Evolutionary conservation across 345 rosid species (phyloP).

Genomic region (Salix dunnii): DNA sequence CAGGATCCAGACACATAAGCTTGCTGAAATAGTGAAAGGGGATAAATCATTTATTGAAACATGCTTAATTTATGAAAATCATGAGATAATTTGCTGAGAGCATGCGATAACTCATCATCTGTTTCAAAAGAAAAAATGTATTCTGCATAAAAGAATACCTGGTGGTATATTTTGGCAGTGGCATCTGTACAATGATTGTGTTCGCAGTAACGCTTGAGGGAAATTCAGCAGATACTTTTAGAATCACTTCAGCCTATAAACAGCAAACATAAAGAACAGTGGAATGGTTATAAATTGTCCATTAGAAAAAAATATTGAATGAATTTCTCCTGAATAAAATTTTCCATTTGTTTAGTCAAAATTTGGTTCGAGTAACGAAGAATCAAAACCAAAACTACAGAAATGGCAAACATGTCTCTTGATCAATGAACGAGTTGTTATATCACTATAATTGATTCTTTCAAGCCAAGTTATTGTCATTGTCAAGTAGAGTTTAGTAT

Average conservation of each 20-base stretch:
- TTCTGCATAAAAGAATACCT: slow-evolving; percentile 42
- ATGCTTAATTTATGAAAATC: background rate
- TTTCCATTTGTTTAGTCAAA: too few relatives aligned
- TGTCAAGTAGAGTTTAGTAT: background rate
- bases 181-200: slow-evolving; percentile 80
- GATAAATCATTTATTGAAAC: background rate
- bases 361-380: too few relatives aligned
- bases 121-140: slow-evolving; percentile 8
- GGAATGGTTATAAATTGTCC: background rate
- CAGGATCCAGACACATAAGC: background rate
- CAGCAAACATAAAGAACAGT: slow-evolving; percentile 6
- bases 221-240: slow-evolving; percentile 81
- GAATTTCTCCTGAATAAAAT: too few relatives aligned
- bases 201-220: slow-evolving; percentile 78
- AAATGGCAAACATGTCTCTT: background rate
- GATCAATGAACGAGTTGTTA: background rate
- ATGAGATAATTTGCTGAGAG: background rate
- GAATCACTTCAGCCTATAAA: slow-evolving; percentile 84
- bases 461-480: background rate
- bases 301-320: background rate
- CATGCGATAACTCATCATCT: background rate
- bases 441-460: background rate
- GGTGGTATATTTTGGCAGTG: slow-evolving; percentile 81
- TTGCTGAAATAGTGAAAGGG: background rate
- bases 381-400: background rate